Percentiles rank a stretch among this genome's conserved stretches.
Evolutionary conservation across 148 eudicot genomes (phyloP).

Genomic region (Dianthus caryophyllus): DNA sequence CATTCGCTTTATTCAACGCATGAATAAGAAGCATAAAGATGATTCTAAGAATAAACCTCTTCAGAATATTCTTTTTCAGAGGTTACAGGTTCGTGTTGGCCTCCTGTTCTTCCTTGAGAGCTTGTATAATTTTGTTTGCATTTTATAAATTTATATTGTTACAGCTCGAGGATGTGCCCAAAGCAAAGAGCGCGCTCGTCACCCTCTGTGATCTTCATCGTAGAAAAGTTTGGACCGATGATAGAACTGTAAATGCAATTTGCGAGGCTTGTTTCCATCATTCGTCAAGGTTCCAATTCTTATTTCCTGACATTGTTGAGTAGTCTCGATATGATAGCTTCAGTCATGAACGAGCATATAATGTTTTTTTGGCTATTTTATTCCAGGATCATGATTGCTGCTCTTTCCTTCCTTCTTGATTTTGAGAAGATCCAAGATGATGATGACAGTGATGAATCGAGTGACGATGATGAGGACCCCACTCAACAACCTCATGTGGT

Average conservation of each 20-base stretch:
- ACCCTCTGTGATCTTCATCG: constrained; percentile 84
- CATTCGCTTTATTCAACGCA: constrained; percentile 68
- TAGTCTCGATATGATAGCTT: constrained; percentile 9
- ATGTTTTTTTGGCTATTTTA: neutral
- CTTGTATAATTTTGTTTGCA: neutral
- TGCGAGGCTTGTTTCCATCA: constrained; percentile 85
- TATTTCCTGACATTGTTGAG: neutral
- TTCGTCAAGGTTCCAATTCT: constrained; percentile 51
- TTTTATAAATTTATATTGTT: constrained; percentile 13
- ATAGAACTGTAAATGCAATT: constrained; percentile 80
- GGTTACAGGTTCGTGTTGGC: constrained; percentile 56
- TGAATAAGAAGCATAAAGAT: constrained; percentile 96
- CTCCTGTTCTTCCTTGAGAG: neutral
- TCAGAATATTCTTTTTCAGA: constrained; percentile 62
- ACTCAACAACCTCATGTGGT: constrained; percentile 57
- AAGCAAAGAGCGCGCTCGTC: constrained; percentile 74
- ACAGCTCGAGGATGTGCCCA: constrained; percentile 82
- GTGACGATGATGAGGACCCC: constrained; percentile 71
- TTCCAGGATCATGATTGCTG: constrained; percentile 85
- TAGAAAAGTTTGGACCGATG: constrained; percentile 94
- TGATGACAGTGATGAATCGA: constrained; percentile 76
- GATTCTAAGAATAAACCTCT: constrained; percentile 75
- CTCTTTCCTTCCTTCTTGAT: constrained; percentile 87
- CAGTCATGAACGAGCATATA: neutral
- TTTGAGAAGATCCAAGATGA: constrained; percentile 80